Conservation (phyloP, 345 rosid genomes). For the Corchorus olitorius region DNA sequence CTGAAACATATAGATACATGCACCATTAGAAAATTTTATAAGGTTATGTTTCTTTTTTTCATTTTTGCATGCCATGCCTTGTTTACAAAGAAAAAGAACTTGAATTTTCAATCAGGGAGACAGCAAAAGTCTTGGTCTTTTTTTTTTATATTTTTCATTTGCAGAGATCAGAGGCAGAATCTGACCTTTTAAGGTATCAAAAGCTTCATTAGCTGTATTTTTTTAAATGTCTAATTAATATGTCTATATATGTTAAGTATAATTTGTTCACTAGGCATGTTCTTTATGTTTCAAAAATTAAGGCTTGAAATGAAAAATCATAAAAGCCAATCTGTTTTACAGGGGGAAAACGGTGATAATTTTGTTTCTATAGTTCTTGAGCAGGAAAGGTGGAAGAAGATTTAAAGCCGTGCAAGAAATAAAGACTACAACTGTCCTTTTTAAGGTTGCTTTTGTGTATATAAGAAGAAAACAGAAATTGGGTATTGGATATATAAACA, state of each 20-base stretch:
- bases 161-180: background rate
- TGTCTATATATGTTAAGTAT: background rate
- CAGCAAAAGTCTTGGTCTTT: too few species aligned
- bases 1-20: background rate
- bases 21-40: background rate
- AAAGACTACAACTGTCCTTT: constrained; percentile 10
- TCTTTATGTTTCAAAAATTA: background rate
- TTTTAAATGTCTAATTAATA: background rate
- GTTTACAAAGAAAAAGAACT: background rate
- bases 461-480: background rate
- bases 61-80: background rate
- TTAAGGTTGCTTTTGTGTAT: background rate
- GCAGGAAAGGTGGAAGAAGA: constrained; percentile 6
- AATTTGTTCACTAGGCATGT: background rate
- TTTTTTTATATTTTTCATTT: background rate
- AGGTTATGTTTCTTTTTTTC: background rate
- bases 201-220: background rate
- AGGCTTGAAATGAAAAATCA: background rate
- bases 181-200: background rate
- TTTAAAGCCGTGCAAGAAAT: constrained; percentile 20
- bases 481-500: background rate
- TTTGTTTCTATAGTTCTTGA: constrained; percentile 1
- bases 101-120: background rate
- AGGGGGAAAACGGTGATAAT: background rate
- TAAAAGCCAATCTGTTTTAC: background rate